Evolutionary conservation across 345 rosid genomes (phyloP).

Genomic region (Brassica juncea): DNA sequence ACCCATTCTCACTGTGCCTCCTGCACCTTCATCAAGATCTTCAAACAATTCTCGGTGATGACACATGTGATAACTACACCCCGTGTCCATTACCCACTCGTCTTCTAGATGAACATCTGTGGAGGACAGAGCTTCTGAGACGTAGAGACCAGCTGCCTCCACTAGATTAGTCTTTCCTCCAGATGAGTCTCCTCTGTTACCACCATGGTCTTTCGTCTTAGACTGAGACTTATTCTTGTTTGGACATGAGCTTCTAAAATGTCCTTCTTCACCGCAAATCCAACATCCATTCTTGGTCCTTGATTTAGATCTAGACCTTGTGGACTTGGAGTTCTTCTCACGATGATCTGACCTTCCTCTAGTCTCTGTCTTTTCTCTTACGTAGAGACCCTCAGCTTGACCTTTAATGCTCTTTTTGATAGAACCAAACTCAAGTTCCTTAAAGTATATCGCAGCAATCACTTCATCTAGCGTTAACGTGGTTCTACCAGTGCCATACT

Average conservation of each 20-base stretch:
- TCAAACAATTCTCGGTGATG: not conserved
- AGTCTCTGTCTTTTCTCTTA: not conserved
- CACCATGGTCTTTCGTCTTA: not conserved
- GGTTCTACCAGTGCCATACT: too few species aligned
- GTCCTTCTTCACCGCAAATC: not conserved
- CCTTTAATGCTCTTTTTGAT: too few species aligned
- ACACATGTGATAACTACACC: not conserved
- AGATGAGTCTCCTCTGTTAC: not conserved
- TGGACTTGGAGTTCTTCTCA: not conserved
- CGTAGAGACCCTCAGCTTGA: not conserved
- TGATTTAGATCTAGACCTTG: not conserved
- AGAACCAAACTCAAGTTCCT: too few species aligned
- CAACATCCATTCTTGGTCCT: not conserved
- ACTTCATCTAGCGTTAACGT: too few species aligned
- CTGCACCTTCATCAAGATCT: not conserved
- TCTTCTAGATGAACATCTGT: not conserved
- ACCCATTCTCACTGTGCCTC: not conserved
- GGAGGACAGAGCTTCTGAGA: not conserved
- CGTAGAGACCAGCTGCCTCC: not conserved
- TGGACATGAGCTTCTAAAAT: not conserved
- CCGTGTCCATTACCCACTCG: not conserved
- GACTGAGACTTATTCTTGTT: not conserved
- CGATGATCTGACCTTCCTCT: not conserved
- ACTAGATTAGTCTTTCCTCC: too few species aligned
- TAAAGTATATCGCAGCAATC: too few species aligned